phyloP scores from a whole-genome alignment of 768 basidiomycete species.

The Collybia nuda region DNA sequence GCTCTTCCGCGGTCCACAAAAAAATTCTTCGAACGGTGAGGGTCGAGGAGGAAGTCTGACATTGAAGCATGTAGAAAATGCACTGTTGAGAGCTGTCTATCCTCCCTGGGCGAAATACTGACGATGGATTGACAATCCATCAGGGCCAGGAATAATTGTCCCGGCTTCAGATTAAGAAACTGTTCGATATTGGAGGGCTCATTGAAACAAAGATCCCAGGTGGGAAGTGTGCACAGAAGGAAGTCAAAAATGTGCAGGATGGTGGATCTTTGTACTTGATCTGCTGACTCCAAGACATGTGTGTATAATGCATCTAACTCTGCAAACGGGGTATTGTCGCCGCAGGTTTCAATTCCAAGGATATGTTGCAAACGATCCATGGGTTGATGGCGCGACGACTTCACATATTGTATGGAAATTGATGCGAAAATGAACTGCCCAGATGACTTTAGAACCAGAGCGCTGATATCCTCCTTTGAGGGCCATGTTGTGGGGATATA shows the following conservation, averaged over 20 bases:
- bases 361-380: neutral
- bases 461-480: neutral
- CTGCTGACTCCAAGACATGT: neutral
- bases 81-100: too few species aligned
- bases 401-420: neutral
- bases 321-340: neutral
- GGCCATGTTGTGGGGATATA: conserved; percentile 1
- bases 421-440: conserved; percentile 4
- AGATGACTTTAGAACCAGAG: conserved; percentile 1
- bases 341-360: neutral
- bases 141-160: neutral
- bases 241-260: neutral
- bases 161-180: too few species aligned
- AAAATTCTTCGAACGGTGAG: too few species aligned
- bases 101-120: neutral
- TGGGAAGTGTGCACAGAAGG: neutral
- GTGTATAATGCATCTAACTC: neutral
- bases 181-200: too few species aligned
- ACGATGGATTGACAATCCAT: too few species aligned
- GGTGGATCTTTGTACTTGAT: neutral
- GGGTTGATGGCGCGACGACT: neutral
- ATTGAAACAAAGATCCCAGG: too few species aligned
- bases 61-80: too few species aligned
- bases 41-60: too few species aligned
- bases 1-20: too few species aligned